phyloP scores from a whole-genome alignment of 1,284 basidiomycete species.

The Ustilago crameri region DNA sequence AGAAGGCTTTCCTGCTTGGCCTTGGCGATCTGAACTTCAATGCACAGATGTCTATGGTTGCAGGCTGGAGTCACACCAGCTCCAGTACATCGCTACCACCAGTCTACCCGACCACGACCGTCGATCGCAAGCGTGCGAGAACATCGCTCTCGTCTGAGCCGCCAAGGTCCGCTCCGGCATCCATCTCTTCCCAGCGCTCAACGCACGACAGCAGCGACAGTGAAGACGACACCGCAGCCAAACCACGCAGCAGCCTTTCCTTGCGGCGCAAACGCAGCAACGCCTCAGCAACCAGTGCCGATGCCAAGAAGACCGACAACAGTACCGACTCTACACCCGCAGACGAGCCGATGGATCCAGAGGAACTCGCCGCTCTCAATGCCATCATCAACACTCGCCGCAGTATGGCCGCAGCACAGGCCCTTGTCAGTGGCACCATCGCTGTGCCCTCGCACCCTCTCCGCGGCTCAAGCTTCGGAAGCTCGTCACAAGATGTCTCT shows the following conservation, averaged over 20 bases:
- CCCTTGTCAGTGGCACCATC: constrained; percentile 58
- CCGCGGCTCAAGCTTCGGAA: constrained; percentile 38
- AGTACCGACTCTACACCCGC: constrained; percentile 17
- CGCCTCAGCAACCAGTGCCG: constrained; percentile 5
- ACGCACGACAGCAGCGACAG: constrained; percentile 17
- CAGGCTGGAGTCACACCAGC: constrained; percentile 61
- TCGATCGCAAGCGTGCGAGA: constrained; percentile 28
- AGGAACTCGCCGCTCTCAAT: constrained; percentile 65
- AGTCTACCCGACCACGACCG: constrained; percentile 18
- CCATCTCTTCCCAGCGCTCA: constrained; percentile 19
- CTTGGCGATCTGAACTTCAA: constrained; percentile 63
- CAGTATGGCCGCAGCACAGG: constrained; percentile 65
- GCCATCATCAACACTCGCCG: constrained; percentile 67
- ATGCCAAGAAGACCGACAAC: constrained; percentile 3
- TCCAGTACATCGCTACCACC: constrained; percentile 40
- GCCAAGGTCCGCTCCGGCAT: constrained; percentile 12
- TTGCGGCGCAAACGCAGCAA: neutral
- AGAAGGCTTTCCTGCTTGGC: constrained; percentile 60
- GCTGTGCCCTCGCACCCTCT: constrained; percentile 13
- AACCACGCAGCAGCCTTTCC: too few species aligned
- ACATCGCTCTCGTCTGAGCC: constrained; percentile 16
- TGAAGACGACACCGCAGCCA: neutral
- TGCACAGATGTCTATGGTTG: constrained; percentile 61
- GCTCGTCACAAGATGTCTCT: constrained; percentile 22
- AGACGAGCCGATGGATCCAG: constrained; percentile 59